Base-by-base conservation (phyloP, 257 asterid genomes). In the Phtheirospermum japonicum region DNA sequence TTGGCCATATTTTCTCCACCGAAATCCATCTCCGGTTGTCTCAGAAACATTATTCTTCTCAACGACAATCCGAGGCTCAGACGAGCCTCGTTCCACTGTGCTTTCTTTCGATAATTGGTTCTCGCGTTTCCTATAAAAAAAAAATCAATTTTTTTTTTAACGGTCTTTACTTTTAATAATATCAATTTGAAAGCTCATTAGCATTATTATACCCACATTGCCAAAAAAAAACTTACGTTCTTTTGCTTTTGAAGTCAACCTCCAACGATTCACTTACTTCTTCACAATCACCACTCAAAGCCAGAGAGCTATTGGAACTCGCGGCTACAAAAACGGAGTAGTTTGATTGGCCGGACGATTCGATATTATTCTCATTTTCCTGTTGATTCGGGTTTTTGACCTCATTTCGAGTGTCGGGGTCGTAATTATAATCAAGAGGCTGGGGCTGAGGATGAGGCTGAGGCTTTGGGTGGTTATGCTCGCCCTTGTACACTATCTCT, bases 1-100 rank as follows among this genome's bases (percentile, higher is more conserved):
- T 75, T 90, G 96, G 12, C 98, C 95, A 43, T 90, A 88, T 74
- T 90, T 90, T 79, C 96, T 83, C 96, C 98, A 84, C 8, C 96
- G 88, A 77, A 79, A 90, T 57, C 95, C 89, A 37, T 90, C 98
- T 59, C 81, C 81, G 0, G 63, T 31, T 36, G 63, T 48, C 46
- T 71, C 84, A 51, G 82, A 76, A 66, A 76, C 90, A 2, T 65
- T 48, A 39, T 77, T 70, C 56, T 75, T 80, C 71, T 70, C 81
- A 45, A 68, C 67, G 30, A 59, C 70, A 28, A 17, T 26, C 59
- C 36, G 78, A 61, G 87, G 71, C 65, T 75, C 83, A 16, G 54
- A 56, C 2, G 66, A 54, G 51, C 71, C 70, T 58, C 73, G 77
- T 59, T 68, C 71, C 52, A 68, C 69, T 57, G 55, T 57, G 58